Evolutionary conservation across 2,329 filamentous ascomycete species (phyloP).

Genomic region (Aspergillus piperis): DNA sequence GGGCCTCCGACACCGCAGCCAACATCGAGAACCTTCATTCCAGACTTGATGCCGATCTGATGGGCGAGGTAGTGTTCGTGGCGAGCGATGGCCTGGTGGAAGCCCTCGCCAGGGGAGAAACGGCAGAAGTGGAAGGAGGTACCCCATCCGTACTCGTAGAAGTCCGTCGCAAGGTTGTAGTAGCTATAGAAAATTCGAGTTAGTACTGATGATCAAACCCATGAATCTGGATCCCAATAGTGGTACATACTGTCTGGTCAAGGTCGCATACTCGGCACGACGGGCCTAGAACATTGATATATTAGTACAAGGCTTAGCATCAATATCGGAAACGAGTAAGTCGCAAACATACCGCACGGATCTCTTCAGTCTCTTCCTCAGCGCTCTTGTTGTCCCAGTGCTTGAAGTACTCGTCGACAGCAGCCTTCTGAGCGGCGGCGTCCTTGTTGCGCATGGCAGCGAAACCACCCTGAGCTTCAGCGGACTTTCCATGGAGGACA

Average conservation of each 20-base stretch:
- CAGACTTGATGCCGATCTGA: constrained; percentile 79
- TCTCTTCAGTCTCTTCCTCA: constrained; percentile 78
- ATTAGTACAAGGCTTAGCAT: constrained; percentile 17
- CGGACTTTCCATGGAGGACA: constrained; percentile 76
- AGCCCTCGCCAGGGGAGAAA: constrained; percentile 81
- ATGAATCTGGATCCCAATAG: not conserved
- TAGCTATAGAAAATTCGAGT: constrained; percentile 58
- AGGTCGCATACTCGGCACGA: constrained; percentile 83
- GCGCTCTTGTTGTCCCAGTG: constrained; percentile 87
- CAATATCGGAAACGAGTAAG: not conserved
- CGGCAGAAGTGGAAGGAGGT: constrained; percentile 98
- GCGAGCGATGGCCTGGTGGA: constrained; percentile 87
- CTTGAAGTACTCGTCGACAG: constrained; percentile 92
- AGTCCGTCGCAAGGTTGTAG: constrained; percentile 94
- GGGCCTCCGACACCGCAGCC: constrained; percentile 96
- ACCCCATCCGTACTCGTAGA: constrained; percentile 97
- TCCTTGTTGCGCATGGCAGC: constrained; percentile 85
- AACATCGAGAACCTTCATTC: constrained; percentile 90
- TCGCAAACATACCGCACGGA: constrained; percentile 65
- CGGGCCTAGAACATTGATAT: constrained; percentile 58
- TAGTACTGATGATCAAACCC: constrained; percentile 4
- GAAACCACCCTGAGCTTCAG: constrained; percentile 70
- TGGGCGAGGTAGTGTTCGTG: constrained; percentile 98
- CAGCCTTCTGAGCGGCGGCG: constrained; percentile 72
- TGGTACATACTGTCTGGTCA: constrained; percentile 79